Conservation (phyloP, 768 basidiomycete genomes). For the Auricularia cornea region DNA sequence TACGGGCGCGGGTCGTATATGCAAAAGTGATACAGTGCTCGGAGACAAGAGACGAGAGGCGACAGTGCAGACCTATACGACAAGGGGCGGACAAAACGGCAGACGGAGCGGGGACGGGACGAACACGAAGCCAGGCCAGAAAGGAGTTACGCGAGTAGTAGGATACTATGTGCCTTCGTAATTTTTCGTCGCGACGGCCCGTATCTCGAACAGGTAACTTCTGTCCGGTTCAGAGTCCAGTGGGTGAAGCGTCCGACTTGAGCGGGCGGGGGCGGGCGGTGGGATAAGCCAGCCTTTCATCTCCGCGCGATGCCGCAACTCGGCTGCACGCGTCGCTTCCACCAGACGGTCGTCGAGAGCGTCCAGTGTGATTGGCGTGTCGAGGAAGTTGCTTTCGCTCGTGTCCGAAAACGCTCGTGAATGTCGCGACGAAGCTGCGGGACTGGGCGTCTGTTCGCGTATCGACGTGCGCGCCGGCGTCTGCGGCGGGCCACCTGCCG, state of each 20-base stretch:
- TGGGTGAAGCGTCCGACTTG: conserved; percentile 13
- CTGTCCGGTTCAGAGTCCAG: conserved; percentile 40
- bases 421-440: conserved; percentile 39
- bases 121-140: background rate
- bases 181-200: conserved; percentile 60
- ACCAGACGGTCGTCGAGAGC: conserved; percentile 72
- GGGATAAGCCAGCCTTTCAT: conserved; percentile 66
- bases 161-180: background rate
- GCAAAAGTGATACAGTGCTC: background rate
- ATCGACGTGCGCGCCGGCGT: conserved; percentile 12
- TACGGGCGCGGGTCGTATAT: background rate
- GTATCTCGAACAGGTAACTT: conserved; percentile 68
- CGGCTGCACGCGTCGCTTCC: conserved; percentile 63
- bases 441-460: conserved; percentile 42
- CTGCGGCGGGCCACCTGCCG: background rate
- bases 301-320: conserved; percentile 74
- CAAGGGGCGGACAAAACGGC: background rate
- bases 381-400: conserved; percentile 59
- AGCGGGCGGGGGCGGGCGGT: conserved; percentile 4
- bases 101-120: background rate
- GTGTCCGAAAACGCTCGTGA: conserved; percentile 64
- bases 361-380: conserved; percentile 32
- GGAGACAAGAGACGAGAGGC: background rate
- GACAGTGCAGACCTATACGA: background rate
- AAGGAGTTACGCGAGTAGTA: background rate